These are phyloP conservation scores for Ophiosphaerella narmari DNA, from an alignment of 2,329 filamentous ascomycete species.

Conservation along the genomic window DNA sequence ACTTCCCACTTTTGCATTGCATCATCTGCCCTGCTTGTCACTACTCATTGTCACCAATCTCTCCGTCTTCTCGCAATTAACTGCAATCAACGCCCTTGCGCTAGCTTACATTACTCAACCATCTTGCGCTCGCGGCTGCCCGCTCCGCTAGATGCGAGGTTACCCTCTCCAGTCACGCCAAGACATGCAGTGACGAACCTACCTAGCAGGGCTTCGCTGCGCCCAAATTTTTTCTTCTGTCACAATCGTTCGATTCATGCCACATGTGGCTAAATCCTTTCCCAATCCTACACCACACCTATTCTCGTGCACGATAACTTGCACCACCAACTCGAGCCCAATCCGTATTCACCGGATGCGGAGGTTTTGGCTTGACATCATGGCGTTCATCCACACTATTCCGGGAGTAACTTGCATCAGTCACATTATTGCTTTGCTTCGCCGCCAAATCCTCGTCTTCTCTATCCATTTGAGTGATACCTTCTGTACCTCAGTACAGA, in stretches of 20 bases:
- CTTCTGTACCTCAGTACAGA: constrained; percentile 1
- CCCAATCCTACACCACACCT: constrained; percentile 18
- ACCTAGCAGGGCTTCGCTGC: constrained; percentile 20
- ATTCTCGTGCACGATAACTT: constrained; percentile 15
- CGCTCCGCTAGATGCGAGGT: constrained; percentile 25
- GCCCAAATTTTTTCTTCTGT: constrained; percentile 21
- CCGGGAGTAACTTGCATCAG: constrained; percentile 16
- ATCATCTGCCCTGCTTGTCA: not conserved
- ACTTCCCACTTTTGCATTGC: not conserved
- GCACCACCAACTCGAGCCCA: constrained; percentile 12
- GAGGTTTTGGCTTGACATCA: constrained; percentile 13
- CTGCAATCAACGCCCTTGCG: constrained; percentile 6
- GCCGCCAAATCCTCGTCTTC: constrained; percentile 6
- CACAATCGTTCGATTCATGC: constrained; percentile 24
- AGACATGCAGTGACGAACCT: constrained; percentile 30
- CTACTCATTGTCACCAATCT: not conserved
- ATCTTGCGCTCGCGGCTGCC: constrained; percentile 11
- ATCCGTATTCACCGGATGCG: constrained; percentile 18
- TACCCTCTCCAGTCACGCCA: constrained; percentile 35
- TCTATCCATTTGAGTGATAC: not conserved
- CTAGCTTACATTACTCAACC: not conserved
- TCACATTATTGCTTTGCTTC: constrained; percentile 24
- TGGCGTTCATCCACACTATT: constrained; percentile 7
- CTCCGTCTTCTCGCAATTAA: not conserved
- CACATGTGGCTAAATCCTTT: constrained; percentile 22